Evolutionary conservation across 2,329 filamentous ascomycete genomes (phyloP).

Genomic region (Cadophora malorum): DNA sequence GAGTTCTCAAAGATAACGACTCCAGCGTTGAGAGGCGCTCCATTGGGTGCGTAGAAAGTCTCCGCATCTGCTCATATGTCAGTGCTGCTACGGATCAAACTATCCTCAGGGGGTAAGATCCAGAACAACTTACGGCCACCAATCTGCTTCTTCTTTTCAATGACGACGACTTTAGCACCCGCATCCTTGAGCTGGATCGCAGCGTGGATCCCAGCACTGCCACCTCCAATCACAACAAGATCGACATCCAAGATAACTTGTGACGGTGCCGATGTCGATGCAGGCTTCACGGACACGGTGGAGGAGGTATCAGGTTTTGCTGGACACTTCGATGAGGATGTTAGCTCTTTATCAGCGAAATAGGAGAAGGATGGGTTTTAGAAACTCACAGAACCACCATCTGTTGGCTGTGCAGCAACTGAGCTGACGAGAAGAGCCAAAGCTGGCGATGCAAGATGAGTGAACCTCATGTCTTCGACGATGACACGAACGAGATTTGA

Average conservation of each 20-base stretch:
- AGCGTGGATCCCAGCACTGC: slow-evolving; percentile 12
- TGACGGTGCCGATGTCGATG: background rate
- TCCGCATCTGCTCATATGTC: background rate
- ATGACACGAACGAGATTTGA: background rate
- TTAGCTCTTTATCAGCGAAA: background rate
- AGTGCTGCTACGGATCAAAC: background rate
- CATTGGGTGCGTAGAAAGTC: background rate
- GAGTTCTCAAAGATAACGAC: slow-evolving; percentile 11
- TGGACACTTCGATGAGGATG: background rate
- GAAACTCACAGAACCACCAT: background rate
- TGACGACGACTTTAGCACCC: slow-evolving; percentile 6
- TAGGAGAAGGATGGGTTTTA: too few relatives aligned
- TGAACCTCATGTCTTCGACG: background rate
- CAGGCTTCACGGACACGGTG: background rate
- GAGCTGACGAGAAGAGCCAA: background rate
- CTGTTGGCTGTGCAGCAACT: background rate
- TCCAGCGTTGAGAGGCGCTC: background rate
- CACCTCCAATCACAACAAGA: slow-evolving; percentile 6
- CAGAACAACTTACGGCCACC: background rate
- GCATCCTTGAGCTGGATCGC: slow-evolving; percentile 15
- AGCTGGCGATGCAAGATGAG: slow-evolving; percentile 6
- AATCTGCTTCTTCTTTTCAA: slow-evolving; percentile 12
- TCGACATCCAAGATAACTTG: background rate
- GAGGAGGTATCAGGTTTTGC: background rate
- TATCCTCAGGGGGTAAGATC: too few relatives aligned